These are phyloP conservation scores for Aspergillus brunneoviolaceus DNA, from an alignment of 2,329 filamentous ascomycete species.

Conservation along the genomic window DNA sequence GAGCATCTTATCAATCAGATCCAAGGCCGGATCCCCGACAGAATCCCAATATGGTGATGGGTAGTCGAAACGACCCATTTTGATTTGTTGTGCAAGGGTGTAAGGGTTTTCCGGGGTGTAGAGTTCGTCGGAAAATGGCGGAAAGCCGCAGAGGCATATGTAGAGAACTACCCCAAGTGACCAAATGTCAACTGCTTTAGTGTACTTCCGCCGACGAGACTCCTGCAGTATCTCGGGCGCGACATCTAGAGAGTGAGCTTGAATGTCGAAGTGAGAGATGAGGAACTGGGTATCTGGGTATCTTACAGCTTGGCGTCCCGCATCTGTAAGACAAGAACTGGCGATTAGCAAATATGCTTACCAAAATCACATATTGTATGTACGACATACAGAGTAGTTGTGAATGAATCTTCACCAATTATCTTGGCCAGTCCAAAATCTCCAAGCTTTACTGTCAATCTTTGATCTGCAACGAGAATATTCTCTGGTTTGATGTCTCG, in stretches of 20 bases:
- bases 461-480: constrained; percentile 82
- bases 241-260: constrained; percentile 59
- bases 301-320: constrained; percentile 83
- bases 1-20: constrained; percentile 93
- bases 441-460: constrained; percentile 84
- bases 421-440: constrained; percentile 98
- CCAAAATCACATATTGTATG: neutral
- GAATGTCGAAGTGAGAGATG: neutral
- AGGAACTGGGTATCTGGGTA: constrained; percentile 28
- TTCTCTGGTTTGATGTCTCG: constrained; percentile 98
- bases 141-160: constrained; percentile 95
- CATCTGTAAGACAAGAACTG: constrained; percentile 48
- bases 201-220: constrained; percentile 79
- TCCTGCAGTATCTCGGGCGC: constrained; percentile 92
- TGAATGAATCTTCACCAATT: constrained; percentile 97
- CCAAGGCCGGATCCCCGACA: constrained; percentile 80
- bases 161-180: constrained; percentile 96
- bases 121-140: constrained; percentile 94
- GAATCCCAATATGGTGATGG: constrained; percentile 95
- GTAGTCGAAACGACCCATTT: constrained; percentile 84
- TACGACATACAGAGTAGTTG: constrained; percentile 72
- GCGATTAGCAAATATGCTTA: neutral
- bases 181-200: constrained; percentile 93
- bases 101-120: constrained; percentile 79
- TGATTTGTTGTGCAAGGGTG: constrained; percentile 84